Base-by-base conservation (phyloP, 2,329 filamentous ascomycete species). In the Trichoderma oligosporum region DNA sequence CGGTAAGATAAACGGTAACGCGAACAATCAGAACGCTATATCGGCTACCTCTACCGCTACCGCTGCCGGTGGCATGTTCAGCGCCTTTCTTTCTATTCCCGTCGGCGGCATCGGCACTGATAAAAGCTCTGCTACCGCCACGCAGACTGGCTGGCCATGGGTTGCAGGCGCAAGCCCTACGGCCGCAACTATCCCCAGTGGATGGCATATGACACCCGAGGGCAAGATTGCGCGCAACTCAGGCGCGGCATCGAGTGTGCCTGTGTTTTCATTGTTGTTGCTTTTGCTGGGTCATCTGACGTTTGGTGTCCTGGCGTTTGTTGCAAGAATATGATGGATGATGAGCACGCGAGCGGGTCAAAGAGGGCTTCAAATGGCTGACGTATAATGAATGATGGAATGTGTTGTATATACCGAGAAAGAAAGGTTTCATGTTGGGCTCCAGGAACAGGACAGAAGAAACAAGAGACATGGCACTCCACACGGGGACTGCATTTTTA, bases 131-230 rank as follows among this genome's bases (percentile, higher is more conserved):
- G 78, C 77, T 59, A 79, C 76, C 42, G 73, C 75, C 33, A 83
- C 80, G 4, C 82, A 81, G 62, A 84, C 83, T 7, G 81, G 82
- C 47, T 88, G 82, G 79, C 87, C 87, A 20, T 91, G 87, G 87
- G 81, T 84, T 27, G 77, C 79, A 44, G 74, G 74, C 56, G 74
- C 81, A 56, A 79, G 78, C 5, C 78, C 78, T 12, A 77, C 82
- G 11, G 75, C 76, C 27, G 75, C 80, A 4, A 73, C 77, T 61
- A 83, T 96, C 59, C 91, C 92, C 38, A 83, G 80, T 66, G 90
- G 89, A 59, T 96, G 90, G 90, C 82, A 85, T 60, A 89, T 94
- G 74, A 89, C 86, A 49, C 78, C 85, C 61, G 82, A 84, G 64
- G 89, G 90, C 69, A 93, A 92, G 77, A 85, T 94, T 66, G 79